Evolutionary conservation across 2,329 filamentous ascomycete species (phyloP), one percentile per base, ranked within the genome.

Genomic region (Xylariaceae sp.): DNA sequence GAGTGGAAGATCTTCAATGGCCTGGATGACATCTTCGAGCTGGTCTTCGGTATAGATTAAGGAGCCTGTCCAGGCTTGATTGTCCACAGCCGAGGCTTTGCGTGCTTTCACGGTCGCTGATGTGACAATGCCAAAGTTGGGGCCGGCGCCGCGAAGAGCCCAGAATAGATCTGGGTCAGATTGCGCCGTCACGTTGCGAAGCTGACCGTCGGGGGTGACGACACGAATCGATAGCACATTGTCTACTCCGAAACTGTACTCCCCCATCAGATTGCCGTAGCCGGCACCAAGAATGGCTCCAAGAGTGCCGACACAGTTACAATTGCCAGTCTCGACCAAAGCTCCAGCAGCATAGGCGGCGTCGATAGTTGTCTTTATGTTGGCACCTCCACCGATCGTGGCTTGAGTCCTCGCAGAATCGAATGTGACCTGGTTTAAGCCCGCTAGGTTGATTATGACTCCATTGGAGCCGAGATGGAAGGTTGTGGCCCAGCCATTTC

Each of bases 101-200:
- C 44, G 39, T 10, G 51, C 30, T 17, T 44, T 51, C n/a, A 54
- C 12, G 6, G 40, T 44, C 10, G 51, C 55, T 4, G 53, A 54
- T 10, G 55, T 55, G n/a, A 54, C 54, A 22, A 58, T 53, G 27
- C 52, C 54, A 18, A 55, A 50, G 30, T 58, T 58, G 3, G 51
- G 51, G 1, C 46, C 53, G 2, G 55, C 55, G 10, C 55, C 55
- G 33, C 47, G 43, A 3, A 58, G 38, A 38, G 35, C 53, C 55
- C 55, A 57, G 19, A 49, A 57, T 1, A 57, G 42, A 42, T 55
- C 55, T 2, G 52, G 48, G 18, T 44, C 18, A 1, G 44, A 51
- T 3, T 19, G 5, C 2, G 42, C 36, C 5, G 43, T 49, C 12
- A 53, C 47, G 12, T 36, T 52, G 3, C 17, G 27, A 5, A 48